These are phyloP conservation scores for Phytophthora palmivora DNA, from an alignment of 352 stramenopile genomes.

Conservation along the genomic window DNA sequence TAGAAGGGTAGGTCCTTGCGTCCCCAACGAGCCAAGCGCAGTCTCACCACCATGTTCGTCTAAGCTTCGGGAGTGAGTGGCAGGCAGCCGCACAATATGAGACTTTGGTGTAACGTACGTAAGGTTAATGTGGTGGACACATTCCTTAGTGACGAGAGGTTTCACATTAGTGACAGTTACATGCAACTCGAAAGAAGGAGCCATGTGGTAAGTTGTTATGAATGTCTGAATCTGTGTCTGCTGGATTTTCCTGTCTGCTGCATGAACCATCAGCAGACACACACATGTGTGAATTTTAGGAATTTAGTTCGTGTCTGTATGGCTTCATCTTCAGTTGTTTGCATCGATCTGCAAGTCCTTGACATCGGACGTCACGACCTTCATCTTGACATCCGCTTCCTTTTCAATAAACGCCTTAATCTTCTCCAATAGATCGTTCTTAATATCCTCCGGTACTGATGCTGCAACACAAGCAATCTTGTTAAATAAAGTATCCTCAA, in stretches of 20 bases:
- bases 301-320: constrained; percentile 16
- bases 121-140: not conserved
- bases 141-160: not conserved
- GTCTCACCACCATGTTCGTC: constrained; percentile 83
- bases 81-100: constrained; percentile 34
- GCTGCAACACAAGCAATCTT: constrained; percentile 21
- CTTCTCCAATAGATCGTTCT: constrained; percentile 89
- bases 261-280: constrained; percentile 8
- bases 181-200: constrained; percentile 7
- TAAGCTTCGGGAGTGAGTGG: constrained; percentile 27
- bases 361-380: not conserved
- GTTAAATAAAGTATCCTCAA: not conserved
- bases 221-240: constrained; percentile 2
- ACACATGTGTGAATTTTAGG: constrained; percentile 17
- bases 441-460: constrained; percentile 91
- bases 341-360: not conserved
- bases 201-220: constrained; percentile 25
- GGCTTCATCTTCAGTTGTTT: constrained; percentile 17
- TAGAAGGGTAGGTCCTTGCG: constrained; percentile 91
- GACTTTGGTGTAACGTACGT: constrained; percentile 11
- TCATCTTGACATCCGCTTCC: constrained; percentile 30
- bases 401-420: constrained; percentile 93
- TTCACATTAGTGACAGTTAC: constrained; percentile 5
- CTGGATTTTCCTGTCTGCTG: constrained; percentile 34
- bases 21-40: constrained; percentile 86